Conservation (phyloP, 1,284 basidiomycete genomes). For the Waitea zeae region DNA sequence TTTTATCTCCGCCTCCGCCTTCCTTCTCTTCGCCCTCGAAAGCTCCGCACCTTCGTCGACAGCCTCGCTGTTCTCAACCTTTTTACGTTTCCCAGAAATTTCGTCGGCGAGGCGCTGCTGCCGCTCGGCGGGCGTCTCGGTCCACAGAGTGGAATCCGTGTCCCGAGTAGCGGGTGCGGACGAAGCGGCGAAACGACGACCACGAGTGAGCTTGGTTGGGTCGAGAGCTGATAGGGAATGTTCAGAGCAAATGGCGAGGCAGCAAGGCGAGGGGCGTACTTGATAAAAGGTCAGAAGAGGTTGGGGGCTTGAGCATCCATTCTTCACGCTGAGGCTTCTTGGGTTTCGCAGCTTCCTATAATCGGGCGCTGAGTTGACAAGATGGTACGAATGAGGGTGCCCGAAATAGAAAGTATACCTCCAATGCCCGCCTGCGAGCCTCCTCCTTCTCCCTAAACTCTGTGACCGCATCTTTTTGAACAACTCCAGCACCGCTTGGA, state of each 20-base stretch:
- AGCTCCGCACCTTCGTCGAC: constrained; percentile 23
- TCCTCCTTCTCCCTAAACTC: constrained; percentile 76
- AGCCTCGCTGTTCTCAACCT: constrained; percentile 35
- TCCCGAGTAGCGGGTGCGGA: constrained; percentile 31
- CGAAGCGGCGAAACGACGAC: constrained; percentile 36
- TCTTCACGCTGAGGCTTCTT: constrained; percentile 71
- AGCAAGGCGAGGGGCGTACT: constrained; percentile 29
- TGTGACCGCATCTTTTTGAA: constrained; percentile 40
- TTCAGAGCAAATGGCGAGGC: constrained; percentile 1
- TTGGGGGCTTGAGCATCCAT: constrained; percentile 90
- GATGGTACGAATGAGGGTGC: not conserved
- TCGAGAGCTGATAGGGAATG: constrained; percentile 30
- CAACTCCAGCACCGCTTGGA: constrained; percentile 21
- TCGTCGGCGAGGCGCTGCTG: constrained; percentile 78
- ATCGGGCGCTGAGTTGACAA: constrained; percentile 6
- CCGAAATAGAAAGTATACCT: constrained; percentile 22
- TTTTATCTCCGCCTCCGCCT: constrained; percentile 50
- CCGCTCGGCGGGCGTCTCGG: constrained; percentile 80
- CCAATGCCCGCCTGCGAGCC: constrained; percentile 42
- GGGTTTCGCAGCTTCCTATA: constrained; percentile 53
- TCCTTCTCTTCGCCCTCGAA: constrained; percentile 27
- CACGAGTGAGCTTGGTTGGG: constrained; percentile 44
- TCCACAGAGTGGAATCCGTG: constrained; percentile 56
- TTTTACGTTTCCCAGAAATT: constrained; percentile 66
- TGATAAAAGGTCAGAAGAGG: constrained; percentile 54